Percentiles rank a stretch among this genome's conserved stretches.
These are phyloP conservation scores for Onygena corvina DNA, from an alignment of 2,329 filamentous ascomycete species.

Conservation along the genomic window DNA sequence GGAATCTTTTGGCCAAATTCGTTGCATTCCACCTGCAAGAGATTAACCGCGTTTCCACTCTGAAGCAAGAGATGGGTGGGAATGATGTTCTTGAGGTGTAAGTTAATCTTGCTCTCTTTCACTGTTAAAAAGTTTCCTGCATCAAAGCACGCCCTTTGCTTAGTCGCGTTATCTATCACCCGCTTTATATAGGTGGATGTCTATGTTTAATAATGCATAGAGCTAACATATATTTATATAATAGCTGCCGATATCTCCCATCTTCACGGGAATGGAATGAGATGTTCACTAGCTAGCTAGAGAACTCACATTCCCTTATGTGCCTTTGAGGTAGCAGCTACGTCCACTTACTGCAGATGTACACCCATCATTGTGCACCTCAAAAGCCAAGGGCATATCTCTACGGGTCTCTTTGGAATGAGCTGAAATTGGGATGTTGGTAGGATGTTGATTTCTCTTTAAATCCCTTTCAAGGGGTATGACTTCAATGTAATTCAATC, in stretches of 20 bases:
- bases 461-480: too few species aligned
- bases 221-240: neutral
- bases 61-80: conserved; percentile 5
- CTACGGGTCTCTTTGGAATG: too few species aligned
- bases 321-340: neutral
- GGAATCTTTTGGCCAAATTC: conserved; percentile 15
- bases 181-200: neutral
- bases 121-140: neutral
- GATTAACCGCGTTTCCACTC: conserved; percentile 18
- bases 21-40: conserved; percentile 19
- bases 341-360: too few species aligned
- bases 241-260: conserved; percentile 5
- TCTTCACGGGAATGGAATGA: conserved; percentile 5
- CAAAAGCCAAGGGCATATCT: too few species aligned
- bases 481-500: too few species aligned
- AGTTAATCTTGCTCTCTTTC: conserved; percentile 6
- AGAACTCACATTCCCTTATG: neutral
- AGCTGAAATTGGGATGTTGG: too few species aligned
- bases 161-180: neutral
- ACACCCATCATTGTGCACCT: neutral
- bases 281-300: neutral
- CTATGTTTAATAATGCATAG: neutral
- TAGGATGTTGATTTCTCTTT: too few species aligned
- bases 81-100: conserved; percentile 9
- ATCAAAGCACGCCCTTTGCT: neutral